Base-by-base conservation (phyloP, 805 yeast genomes). In the Kodamaea neixiangensis region DNA sequence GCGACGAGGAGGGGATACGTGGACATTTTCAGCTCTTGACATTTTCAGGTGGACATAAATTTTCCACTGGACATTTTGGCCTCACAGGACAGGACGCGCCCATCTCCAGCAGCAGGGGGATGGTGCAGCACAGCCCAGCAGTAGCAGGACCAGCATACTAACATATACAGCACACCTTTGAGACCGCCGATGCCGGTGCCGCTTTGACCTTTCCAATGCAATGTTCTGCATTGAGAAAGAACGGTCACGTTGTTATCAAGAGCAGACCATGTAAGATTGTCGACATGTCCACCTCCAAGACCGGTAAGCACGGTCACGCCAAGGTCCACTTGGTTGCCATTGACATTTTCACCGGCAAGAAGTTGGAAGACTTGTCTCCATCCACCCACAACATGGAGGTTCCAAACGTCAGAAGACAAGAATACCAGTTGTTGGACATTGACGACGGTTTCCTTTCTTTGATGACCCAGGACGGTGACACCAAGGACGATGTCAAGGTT, bases 281-380 rank as follows among this genome's bases (percentile, higher is more conserved):
- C 69, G 99, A 94, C 78, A 94, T 94, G 99, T 94, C 99, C 59
- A 94, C 99, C 73, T 94, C 99, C 72, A 94, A 94, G 88, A 94
- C 99, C 68, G 99, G 99, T 82, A 94, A 94, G 97, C 99, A 94
- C 88, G 99, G 99, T 83, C 99, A 94, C 94, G 99, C 99, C 77
- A 94, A 94, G 86, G 99, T 94, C 78, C 98, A 94, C 81, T 85
- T 94, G 81, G 98, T 94, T 64, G 98, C 98, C 74, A 86, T 89
- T 68, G 99, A 94, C 78, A 93, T 94, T 77, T 94, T 94, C 93
- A 94, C 99, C 69, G 88, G 89, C 78, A 94, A 94, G 92, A 94
- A 94, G 85, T 86, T 92, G 78, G 99, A 94, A 86, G 99, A 94
- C 81, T 88, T 94, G 77, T 94, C 99, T 65, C 99, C 99, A 80